Evolutionary conservation across 1,139 yeast species (phyloP), one percentile per base, ranked within the genome.

Genomic region (Torulaspora globosa): DNA sequence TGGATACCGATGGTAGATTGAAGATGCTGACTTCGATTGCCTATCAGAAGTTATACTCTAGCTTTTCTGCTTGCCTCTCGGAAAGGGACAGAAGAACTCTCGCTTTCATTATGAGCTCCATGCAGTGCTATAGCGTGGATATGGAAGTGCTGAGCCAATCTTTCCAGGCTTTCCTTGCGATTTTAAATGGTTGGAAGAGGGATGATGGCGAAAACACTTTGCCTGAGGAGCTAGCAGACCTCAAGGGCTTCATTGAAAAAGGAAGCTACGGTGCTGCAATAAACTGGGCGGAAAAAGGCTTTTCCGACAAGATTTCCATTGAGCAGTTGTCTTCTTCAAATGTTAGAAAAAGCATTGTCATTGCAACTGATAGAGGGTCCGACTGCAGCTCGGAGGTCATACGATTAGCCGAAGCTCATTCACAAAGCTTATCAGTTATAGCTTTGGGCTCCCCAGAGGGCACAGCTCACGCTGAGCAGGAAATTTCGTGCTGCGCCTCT

Each of bases 371-470:
- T 4, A 75, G 76, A 31, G 88, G 87, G 1, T 74, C 70, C 53
- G 96, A 89, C 65, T 82, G 90, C 1, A 75, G 86, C 0, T 72
- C 71, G 47, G 75, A 73, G 51, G 69, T 88, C 3, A 73, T 73
- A 34, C 65, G 68, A 24, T 53, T 79, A 11, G 79, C 85, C 0
- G 52, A 55, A 3, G 51, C 55, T 0, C 36, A 44, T 1, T 51
- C 59, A 0, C 51, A 56, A 10, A 59, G 63, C 6, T 62, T 80
- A 34, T 59, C 63, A 0, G 66, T 77, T 1, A 73, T 86, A 28
- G 79, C 96, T 0, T 73, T 89, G 78, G 97, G 97, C 0, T 79
- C 96, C 0, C 65, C 65, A 27, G 96, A 88, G 63, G 84, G 88
- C 12, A 65, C 72, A 5, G 74, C 69, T 8, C 67, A 70, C 36